A percentile compares a stretch with the other conserved stretches of the same genome.
phyloP scores from a whole-genome alignment of 495 filamentous ascomycete genomes.

The Penicillium parvum region DNA sequence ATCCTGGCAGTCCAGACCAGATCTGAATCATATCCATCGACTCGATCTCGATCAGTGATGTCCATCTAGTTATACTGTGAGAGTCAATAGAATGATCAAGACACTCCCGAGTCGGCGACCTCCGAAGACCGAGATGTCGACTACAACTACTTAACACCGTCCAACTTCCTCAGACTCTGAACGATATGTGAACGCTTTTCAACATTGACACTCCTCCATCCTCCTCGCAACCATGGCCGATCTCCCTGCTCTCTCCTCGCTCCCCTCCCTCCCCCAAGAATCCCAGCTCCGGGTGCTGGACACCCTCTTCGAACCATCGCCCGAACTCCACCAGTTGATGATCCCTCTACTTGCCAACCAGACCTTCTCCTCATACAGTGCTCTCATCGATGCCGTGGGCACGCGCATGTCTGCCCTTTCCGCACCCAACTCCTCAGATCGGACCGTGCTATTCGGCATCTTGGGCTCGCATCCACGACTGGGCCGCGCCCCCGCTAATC shows the following conservation, averaged over 20 bases:
- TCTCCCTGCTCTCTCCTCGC: slow-evolving; percentile 48
- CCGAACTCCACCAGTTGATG: slow-evolving; percentile 67
- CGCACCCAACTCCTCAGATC: slow-evolving; percentile 45
- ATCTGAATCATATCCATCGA: no score
- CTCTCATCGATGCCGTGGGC: slow-evolving; percentile 55
- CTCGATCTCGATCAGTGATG: no score
- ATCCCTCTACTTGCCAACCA: slow-evolving; percentile 60
- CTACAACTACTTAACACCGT: slow-evolving; percentile 6
- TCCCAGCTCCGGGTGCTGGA: slow-evolving; percentile 64
- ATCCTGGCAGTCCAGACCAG: neutral
- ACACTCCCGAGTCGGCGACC: slow-evolving; percentile 30
- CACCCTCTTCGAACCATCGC: slow-evolving; percentile 80
- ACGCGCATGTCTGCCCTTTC: slow-evolving; percentile 50
- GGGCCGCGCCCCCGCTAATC: slow-evolving; percentile 59
- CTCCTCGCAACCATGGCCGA: slow-evolving; percentile 26
- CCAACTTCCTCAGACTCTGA: neutral
- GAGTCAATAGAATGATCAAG: no score
- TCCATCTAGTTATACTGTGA: no score
- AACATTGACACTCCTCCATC: no score
- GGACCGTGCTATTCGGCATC: slow-evolving; percentile 59
- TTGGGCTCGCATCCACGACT: slow-evolving; percentile 85
- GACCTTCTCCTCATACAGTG: slow-evolving; percentile 57
- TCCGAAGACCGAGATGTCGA: slow-evolving; percentile 26
- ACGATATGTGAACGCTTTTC: no score
- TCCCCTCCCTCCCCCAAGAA: slow-evolving; percentile 53